Percentiles rank a stretch among this genome's conserved stretches.
Conservation (phyloP, 768 basidiomycete species). For the Dioszegia crocea region DNA sequence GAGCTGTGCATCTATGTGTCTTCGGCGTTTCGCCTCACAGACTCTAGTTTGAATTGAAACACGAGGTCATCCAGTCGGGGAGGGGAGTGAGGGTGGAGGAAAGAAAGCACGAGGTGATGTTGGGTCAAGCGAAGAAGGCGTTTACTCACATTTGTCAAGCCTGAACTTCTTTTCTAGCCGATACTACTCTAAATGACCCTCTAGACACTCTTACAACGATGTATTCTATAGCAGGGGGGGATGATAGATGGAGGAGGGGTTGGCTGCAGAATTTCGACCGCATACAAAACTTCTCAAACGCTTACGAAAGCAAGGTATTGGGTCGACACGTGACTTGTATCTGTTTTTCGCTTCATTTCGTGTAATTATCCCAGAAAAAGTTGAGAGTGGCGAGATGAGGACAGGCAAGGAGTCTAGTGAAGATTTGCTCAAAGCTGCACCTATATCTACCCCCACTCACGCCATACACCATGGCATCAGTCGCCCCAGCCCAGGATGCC, state of each 20-base stretch:
- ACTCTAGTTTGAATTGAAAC: conserved; percentile 50
- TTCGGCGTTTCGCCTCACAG: conserved; percentile 48
- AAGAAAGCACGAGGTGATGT: no score
- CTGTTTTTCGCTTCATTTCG: conserved; percentile 12
- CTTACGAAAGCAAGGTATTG: conserved; percentile 5
- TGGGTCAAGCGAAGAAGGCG: no score
- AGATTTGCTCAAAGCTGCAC: background rate
- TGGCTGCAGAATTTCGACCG: conserved; percentile 7
- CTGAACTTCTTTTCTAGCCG: background rate
- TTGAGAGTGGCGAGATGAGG: background rate
- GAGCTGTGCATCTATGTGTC: conserved; percentile 47
- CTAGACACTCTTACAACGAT: background rate
- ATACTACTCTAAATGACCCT: background rate
- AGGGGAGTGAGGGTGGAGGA: conserved; percentile 3
- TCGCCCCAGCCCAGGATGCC: conserved; percentile 17
- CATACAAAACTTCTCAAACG: background rate
- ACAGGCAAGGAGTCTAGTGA: background rate
- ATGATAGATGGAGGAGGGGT: conserved; percentile 2
- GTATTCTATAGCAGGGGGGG: background rate
- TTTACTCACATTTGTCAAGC: background rate
- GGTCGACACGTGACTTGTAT: background rate
- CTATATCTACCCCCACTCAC: background rate
- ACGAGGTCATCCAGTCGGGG: conserved; percentile 40
- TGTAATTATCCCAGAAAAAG: conserved; percentile 33
- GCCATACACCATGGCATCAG: conserved; percentile 22